phyloP scores from a whole-genome alignment of 1,139 yeast genomes.

The Hyphopichia wangnamkhiaoensis region DNA sequence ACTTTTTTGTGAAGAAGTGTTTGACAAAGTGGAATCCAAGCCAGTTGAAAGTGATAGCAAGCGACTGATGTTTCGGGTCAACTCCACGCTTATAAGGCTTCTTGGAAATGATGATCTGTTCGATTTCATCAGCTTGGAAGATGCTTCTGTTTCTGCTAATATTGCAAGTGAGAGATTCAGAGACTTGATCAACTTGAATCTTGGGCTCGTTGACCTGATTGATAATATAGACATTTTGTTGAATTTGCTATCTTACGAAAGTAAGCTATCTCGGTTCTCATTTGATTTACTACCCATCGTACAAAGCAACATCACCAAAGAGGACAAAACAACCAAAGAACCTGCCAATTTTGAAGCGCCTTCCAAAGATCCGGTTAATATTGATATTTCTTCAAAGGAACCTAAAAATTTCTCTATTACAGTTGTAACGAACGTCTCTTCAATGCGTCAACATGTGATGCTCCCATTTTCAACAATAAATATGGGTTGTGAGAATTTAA shows the following conservation, averaged over 20 bases:
- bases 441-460: too few species aligned
- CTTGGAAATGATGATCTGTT: constrained; percentile 5
- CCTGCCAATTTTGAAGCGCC: too few species aligned
- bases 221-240: constrained; percentile 15
- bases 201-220: constrained; percentile 13
- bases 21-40: constrained; percentile 14
- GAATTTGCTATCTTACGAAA: constrained; percentile 23
- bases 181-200: constrained; percentile 11
- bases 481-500: too few species aligned
- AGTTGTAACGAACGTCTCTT: too few species aligned
- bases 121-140: constrained; percentile 18
- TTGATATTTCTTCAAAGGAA: too few species aligned
- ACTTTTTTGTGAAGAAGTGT: constrained; percentile 50
- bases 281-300: constrained; percentile 10
- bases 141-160: constrained; percentile 10
- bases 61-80: constrained; percentile 3
- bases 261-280: constrained; percentile 22
- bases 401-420: too few species aligned
- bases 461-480: too few species aligned
- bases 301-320: too few species aligned
- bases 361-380: too few species aligned
- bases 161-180: constrained; percentile 7
- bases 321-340: too few species aligned
- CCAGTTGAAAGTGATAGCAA: not conserved
- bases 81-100: constrained; percentile 4